Percentiles rank a stretch among this genome's conserved stretches.
Evolutionary conservation across 192 early-diverging fungal genomes (phyloP).

Genomic region (Coemansia sp.): DNA sequence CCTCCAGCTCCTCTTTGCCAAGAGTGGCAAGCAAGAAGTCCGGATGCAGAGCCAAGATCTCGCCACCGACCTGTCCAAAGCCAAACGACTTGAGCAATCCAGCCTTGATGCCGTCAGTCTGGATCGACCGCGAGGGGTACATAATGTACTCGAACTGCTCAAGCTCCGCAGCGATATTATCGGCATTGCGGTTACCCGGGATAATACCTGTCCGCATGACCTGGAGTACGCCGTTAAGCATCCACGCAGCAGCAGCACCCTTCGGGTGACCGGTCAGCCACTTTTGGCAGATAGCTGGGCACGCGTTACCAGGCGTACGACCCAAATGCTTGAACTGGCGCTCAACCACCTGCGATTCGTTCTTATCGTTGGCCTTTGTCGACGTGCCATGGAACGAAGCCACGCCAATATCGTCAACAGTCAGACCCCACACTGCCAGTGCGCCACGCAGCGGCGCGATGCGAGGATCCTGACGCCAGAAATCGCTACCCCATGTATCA

Average conservation of each 20-base stretch:
- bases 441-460: slow-evolving; percentile 87
- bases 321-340: slow-evolving; percentile 86
- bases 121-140: slow-evolving; percentile 72
- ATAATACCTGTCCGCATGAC: slow-evolving; percentile 80
- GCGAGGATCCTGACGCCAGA: slow-evolving; percentile 70
- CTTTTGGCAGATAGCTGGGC: slow-evolving; percentile 88
- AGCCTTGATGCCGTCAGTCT: slow-evolving; percentile 64
- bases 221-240: slow-evolving; percentile 93
- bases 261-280: slow-evolving; percentile 94
- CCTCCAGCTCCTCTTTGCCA: slow-evolving; percentile 8
- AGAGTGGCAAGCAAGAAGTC: slow-evolving; percentile 64
- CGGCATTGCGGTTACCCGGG: slow-evolving; percentile 90
- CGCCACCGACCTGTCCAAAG: slow-evolving; percentile 77
- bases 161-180: slow-evolving; percentile 58
- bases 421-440: slow-evolving; percentile 86
- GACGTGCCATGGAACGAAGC: slow-evolving; percentile 98
- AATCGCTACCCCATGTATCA: slow-evolving; percentile 81
- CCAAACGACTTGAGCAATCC: slow-evolving; percentile 74
- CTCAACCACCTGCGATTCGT: slow-evolving; percentile 90
- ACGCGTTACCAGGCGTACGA: slow-evolving; percentile 77
- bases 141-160: slow-evolving; percentile 77
- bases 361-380: slow-evolving; percentile 95
- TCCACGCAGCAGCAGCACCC: slow-evolving; percentile 95
- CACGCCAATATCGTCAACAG: slow-evolving; percentile 88
- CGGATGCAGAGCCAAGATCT: slow-evolving; percentile 69